Evolutionary conservation across 306 rosid genomes (phyloP), one percentile per base, ranked within the genome.

Genomic region (Cicer cuneatum): DNA sequence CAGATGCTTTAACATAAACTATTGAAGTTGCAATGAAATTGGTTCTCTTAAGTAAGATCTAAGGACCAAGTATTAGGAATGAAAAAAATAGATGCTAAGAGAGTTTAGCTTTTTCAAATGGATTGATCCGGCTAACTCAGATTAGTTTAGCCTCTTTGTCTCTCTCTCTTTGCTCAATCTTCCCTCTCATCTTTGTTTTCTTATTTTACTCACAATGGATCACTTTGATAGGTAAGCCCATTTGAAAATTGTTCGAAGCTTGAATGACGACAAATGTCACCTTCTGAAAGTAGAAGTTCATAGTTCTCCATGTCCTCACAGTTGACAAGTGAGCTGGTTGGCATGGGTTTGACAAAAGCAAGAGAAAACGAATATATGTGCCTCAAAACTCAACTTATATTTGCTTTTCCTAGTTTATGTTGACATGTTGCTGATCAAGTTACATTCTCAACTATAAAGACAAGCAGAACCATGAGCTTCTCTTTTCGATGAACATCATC

Each of bases 1-100:
- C 38, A 56, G 8, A 71, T 16, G 8, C 41, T 56, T 65, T 13
- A 7, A 3, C 12, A 66, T 65, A 19, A 79, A 72, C 2, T 58
- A 58, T 58, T 5, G 5, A 6, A 33, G 64, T 57, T 11, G 40
- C 40, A 1, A 57, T 29, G 10, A 29, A 58, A 5, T 24, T 12
- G 5, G 18, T 12, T 29, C 10, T 33, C 16, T 6, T 58, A 6
- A 58, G 41, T 16, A 58, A 33, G 15, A 29, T 58, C 18, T 6
- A 11, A 29, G 42, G 6, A 12, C 29, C 41, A 2, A 58, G 40
- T 57, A 57, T 0, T 6, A 12, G 9, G 9, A 58, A 33, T 12
- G 41, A 12, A 29, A 56, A 49, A 56, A 10, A 10, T 10, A 56
- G 62, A 21, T 56, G 63, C 4, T 24, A 38, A 49, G 15, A 14